Conservation (phyloP, 306 rosid species). For the Glycyrrhiza uralensis region DNA sequence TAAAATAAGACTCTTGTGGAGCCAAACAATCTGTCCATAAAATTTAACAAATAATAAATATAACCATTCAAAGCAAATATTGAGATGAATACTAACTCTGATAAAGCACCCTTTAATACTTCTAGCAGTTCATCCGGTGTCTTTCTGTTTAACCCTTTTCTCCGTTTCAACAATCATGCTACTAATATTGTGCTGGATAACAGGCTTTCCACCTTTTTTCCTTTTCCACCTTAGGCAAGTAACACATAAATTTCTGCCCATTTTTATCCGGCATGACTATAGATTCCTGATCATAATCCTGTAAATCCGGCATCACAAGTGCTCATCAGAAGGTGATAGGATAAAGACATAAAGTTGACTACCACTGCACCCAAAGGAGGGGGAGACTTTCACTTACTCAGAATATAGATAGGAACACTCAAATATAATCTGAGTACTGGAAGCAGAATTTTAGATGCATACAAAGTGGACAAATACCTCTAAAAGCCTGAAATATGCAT, state of each 20-base stretch:
- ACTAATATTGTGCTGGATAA: conserved; percentile 65
- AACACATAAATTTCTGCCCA: conserved; percentile 75
- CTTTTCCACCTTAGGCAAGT: conserved; percentile 88
- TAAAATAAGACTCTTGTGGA: background rate
- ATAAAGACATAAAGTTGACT: background rate
- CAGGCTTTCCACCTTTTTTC: conserved; percentile 60
- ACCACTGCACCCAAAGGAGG: background rate
- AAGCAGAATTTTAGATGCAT: too few species aligned
- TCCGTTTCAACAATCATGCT: conserved; percentile 83
- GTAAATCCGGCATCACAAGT: conserved; percentile 13
- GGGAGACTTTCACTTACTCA: background rate
- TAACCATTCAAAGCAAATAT: background rate
- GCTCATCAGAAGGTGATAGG: background rate
- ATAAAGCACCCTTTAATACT: conserved; percentile 76
- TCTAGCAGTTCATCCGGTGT: conserved; percentile 95
- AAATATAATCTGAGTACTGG: too few species aligned
- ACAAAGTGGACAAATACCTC: too few species aligned
- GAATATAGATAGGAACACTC: too few species aligned
- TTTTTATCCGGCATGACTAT: conserved; percentile 64
- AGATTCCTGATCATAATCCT: conserved; percentile 89
- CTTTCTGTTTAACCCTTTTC: conserved; percentile 71
- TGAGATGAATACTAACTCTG: conserved; percentile 54
- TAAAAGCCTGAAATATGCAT: too few species aligned
- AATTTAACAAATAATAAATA: background rate
- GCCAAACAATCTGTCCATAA: background rate